These are phyloP conservation scores for Tylopilus sp. DNA, from an alignment of 1,284 basidiomycete species.

Conservation along the genomic window DNA sequence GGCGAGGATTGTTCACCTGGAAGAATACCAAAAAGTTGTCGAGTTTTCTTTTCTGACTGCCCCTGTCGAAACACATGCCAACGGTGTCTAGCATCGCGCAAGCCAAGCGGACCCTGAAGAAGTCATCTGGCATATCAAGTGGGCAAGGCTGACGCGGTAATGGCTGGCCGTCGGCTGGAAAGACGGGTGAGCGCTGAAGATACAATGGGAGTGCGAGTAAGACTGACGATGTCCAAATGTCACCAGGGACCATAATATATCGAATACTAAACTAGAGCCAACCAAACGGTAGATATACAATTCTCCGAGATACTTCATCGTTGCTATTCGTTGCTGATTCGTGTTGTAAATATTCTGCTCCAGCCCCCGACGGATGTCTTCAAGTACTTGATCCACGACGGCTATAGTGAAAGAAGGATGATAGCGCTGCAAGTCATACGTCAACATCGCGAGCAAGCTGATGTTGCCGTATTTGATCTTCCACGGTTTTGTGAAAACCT, in stretches of 20 bases:
- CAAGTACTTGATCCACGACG: conserved; percentile 92
- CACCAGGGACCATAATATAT: conserved; percentile 92
- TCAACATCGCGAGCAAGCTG: conserved; percentile 88
- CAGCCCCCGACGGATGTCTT: conserved; percentile 87
- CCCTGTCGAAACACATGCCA: conserved; percentile 97
- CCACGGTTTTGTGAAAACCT: conserved; percentile 95
- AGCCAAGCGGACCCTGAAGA: conserved; percentile 89
- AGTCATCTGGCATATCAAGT: conserved; percentile 93
- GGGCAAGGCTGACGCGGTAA: conserved; percentile 75
- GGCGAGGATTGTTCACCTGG: conserved; percentile 57
- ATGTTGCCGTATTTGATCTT: conserved; percentile 93
- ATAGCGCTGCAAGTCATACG: conserved; percentile 91
- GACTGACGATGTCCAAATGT: conserved; percentile 93
- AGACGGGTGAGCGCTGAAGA: conserved; percentile 9
- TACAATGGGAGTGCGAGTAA: not conserved
- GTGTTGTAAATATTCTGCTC: conserved; percentile 95
- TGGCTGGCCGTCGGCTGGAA: conserved; percentile 82
- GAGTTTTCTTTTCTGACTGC: conserved; percentile 85
- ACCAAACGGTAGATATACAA: conserved; percentile 96
- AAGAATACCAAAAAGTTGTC: conserved; percentile 93
- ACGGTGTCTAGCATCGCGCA: conserved; percentile 94
- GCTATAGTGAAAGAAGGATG: conserved; percentile 86
- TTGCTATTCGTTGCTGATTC: conserved; percentile 90
- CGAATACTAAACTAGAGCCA: conserved; percentile 87
- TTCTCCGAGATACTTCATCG: conserved; percentile 93